Conservation (phyloP, 192 early-diverging fungal species). For the Backusella liffmaniae region DNA sequence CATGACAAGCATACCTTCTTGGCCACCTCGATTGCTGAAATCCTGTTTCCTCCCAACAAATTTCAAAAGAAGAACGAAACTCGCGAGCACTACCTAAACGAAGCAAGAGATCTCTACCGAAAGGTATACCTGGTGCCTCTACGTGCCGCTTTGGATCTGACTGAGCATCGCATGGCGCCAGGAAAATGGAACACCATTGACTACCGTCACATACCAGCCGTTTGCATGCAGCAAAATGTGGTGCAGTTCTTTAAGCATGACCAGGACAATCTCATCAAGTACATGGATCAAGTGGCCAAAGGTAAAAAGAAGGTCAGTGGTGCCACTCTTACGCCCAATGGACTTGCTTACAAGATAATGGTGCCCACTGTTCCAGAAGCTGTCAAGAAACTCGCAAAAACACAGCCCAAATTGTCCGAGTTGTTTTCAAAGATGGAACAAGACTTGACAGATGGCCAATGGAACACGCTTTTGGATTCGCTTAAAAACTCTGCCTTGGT, state of each 20-base stretch:
- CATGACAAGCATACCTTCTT: slow-evolving; percentile 44
- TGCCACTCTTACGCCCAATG: slow-evolving; percentile 41
- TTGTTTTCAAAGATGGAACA: slow-evolving; percentile 2
- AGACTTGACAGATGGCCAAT: slow-evolving; percentile 14
- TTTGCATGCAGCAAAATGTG: slow-evolving; percentile 45
- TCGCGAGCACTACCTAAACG: slow-evolving; percentile 32
- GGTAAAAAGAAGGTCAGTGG: slow-evolving; percentile 43
- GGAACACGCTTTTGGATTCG: slow-evolving; percentile 9
- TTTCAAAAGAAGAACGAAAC: slow-evolving; percentile 14
- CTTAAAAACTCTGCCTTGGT: background rate
- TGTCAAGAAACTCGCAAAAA: background rate
- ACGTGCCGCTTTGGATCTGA: slow-evolving; percentile 39
- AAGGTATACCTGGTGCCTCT: slow-evolving; percentile 42
- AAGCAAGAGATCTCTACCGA: slow-evolving; percentile 33
- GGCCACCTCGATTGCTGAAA: slow-evolving; percentile 41
- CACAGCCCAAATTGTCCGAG: background rate
- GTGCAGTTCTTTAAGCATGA: slow-evolving; percentile 32
- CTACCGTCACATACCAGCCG: slow-evolving; percentile 43
- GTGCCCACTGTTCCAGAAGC: background rate
- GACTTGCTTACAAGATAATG: slow-evolving; percentile 28
- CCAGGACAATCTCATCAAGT: slow-evolving; percentile 32
- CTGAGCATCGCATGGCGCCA: slow-evolving; percentile 42
- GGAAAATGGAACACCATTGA: slow-evolving; percentile 43
- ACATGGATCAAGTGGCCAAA: slow-evolving; percentile 27
- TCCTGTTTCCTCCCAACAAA: slow-evolving; percentile 27